Evolutionary conservation across 1,284 basidiomycete species (phyloP).

Genomic region (Cutaneotrichosporon daszewskae): DNA sequence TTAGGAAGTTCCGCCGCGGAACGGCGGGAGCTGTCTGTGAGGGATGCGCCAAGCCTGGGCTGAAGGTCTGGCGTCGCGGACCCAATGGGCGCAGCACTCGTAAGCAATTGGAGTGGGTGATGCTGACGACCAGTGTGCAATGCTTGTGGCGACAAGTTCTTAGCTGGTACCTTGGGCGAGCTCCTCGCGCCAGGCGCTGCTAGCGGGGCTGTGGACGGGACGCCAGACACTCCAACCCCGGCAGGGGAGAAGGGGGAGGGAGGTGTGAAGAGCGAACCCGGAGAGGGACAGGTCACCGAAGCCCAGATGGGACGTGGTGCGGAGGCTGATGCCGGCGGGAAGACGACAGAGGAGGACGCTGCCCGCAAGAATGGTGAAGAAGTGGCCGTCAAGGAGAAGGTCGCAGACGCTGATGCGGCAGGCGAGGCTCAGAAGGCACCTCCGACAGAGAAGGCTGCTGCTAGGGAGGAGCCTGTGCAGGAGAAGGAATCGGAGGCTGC

Average conservation of each 20-base stretch:
- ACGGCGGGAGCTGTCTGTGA: conserved; percentile 31
- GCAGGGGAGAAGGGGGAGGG: neutral
- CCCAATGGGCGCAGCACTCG: conserved; percentile 35
- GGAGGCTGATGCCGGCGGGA: conserved; percentile 2
- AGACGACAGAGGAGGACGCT: neutral
- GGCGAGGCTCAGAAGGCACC: neutral
- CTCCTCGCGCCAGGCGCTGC: conserved; percentile 34
- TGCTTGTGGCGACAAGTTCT: conserved; percentile 37
- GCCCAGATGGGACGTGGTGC: neutral
- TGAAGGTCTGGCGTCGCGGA: conserved; percentile 41
- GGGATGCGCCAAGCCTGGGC: conserved; percentile 29
- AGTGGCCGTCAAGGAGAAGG: conserved; percentile 42
- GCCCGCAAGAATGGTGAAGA: neutral
- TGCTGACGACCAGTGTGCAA: conserved; percentile 34
- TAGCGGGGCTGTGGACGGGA: conserved; percentile 1
- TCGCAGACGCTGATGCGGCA: neutral
- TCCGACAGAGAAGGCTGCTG: neutral
- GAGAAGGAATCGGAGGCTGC: neutral
- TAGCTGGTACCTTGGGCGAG: conserved; percentile 29
- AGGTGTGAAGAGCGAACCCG: neutral
- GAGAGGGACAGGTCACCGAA: neutral
- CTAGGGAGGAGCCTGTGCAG: neutral
- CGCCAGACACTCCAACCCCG: neutral
- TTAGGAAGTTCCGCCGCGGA: conserved; percentile 11
- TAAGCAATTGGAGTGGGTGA: conserved; percentile 16